phyloP scores from a whole-genome alignment of 2,329 filamentous ascomycete species.

The Tolypocladium nubicola region DNA sequence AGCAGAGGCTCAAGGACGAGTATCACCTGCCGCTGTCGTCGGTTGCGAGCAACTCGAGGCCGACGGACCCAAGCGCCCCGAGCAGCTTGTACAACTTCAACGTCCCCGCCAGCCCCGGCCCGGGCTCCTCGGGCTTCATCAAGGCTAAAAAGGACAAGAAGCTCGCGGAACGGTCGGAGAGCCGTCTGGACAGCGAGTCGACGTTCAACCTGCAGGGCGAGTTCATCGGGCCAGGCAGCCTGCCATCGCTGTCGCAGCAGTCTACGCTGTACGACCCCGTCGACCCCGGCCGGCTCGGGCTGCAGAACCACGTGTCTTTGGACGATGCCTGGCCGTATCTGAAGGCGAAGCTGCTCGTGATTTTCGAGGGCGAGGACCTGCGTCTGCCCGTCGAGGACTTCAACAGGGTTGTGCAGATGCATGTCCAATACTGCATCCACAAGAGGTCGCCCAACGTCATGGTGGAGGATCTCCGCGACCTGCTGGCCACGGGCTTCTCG shows the following conservation, averaged over 20 bases:
- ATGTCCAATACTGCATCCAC: conserved; percentile 69
- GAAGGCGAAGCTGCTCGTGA: conserved; percentile 62
- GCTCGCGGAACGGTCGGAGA: conserved; percentile 54
- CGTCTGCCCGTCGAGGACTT: conserved; percentile 75
- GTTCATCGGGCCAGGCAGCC: conserved; percentile 44
- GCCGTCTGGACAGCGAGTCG: conserved; percentile 42
- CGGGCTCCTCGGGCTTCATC: conserved; percentile 55
- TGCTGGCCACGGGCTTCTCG: conserved; percentile 71
- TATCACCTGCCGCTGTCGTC: conserved; percentile 64
- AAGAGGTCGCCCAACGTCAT: conserved; percentile 60
- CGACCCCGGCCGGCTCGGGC: conserved; percentile 43
- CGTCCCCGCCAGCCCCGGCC: conserved; percentile 59
- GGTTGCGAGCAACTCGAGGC: conserved; percentile 64
- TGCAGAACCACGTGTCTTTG: conserved; percentile 57
- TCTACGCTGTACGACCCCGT: conserved; percentile 40
- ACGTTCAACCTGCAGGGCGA: conserved; percentile 28
- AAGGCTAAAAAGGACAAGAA: conserved; percentile 85
- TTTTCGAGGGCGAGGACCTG: conserved; percentile 74
- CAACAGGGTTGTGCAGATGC: conserved; percentile 68
- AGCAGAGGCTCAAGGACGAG: conserved; percentile 69
- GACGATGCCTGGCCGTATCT: conserved; percentile 79
- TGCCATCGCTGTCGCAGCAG: conserved; percentile 32
- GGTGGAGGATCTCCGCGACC: conserved; percentile 65
- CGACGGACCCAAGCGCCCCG: conserved; percentile 64
- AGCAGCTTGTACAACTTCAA: conserved; percentile 73